phyloP scores from a whole-genome alignment of 306 rosid genomes.

The Casuarina glauca region DNA sequence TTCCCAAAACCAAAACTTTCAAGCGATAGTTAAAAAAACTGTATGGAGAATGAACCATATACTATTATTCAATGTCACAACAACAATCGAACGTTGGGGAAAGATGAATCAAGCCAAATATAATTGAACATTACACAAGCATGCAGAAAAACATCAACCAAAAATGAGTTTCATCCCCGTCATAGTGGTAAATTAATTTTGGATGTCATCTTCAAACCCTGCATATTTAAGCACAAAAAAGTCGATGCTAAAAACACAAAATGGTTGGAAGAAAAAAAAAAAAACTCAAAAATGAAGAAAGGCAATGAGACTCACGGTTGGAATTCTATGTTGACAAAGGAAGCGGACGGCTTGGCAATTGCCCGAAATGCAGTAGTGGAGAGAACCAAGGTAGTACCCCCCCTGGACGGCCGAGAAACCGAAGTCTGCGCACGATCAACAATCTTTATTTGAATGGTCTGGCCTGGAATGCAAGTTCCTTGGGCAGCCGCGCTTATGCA shows the following conservation, averaged over 20 bases:
- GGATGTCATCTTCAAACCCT: too few species aligned
- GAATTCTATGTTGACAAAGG: conserved; percentile 58
- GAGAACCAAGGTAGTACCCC: conserved; percentile 50
- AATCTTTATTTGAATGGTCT: conserved; percentile 56
- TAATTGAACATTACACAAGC: too few species aligned
- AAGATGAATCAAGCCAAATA: too few species aligned
- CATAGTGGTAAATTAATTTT: too few species aligned
- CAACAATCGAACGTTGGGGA: too few species aligned
- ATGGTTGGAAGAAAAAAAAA: neutral
- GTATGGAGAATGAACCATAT: too few species aligned
- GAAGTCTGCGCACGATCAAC: conserved; percentile 61
- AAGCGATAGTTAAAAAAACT: too few species aligned
- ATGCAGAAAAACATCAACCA: too few species aligned
- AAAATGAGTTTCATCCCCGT: too few species aligned
- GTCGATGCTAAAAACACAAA: neutral
- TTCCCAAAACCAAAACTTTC: too few species aligned
- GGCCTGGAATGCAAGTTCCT: conserved; percentile 47
- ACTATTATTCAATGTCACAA: too few species aligned
- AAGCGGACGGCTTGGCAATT: conserved; percentile 46
- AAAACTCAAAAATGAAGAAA: neutral
- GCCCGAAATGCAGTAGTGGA: conserved; percentile 54
- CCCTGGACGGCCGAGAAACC: conserved; percentile 40
- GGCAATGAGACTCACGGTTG: conserved; percentile 46
- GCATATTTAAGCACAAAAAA: too few species aligned
- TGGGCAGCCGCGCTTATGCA: conserved; percentile 62